Evolutionary conservation across 352 stramenopile species (phyloP).

Genomic region (Pythium rishiriense): DNA sequence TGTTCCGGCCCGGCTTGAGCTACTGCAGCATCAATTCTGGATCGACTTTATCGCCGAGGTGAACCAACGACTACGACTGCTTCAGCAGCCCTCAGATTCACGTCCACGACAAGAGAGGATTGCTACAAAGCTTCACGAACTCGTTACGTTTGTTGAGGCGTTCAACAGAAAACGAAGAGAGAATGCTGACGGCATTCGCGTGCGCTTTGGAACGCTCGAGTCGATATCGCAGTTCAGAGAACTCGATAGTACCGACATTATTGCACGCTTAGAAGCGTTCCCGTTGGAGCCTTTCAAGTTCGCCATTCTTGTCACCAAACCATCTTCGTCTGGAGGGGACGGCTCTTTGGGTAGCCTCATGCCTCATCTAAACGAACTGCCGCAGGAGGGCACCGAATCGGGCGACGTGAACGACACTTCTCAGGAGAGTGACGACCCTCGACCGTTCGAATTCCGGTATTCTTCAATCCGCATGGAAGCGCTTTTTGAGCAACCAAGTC

Average conservation of each 20-base stretch:
- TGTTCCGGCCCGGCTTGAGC: constrained; percentile 60
- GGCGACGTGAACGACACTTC: not conserved
- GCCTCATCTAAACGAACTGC: not conserved
- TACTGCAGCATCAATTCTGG: constrained; percentile 82
- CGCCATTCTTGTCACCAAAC: constrained; percentile 52
- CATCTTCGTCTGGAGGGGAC: not conserved
- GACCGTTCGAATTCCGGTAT: constrained; percentile 61
- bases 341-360: not conserved
- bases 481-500: constrained; percentile 45
- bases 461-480: constrained; percentile 80
- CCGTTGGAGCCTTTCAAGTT: constrained; percentile 62
- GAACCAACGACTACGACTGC: constrained; percentile 64
- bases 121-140: constrained; percentile 31
- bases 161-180: constrained; percentile 63
- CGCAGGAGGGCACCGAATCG: not conserved
- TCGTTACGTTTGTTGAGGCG: constrained; percentile 45
- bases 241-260: constrained; percentile 5
- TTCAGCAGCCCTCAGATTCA: constrained; percentile 58
- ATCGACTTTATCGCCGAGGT: constrained; percentile 79
- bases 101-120: constrained; percentile 35
- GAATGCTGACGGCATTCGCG: constrained; percentile 46
- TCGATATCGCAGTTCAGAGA: constrained; percentile 11
- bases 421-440: constrained; percentile 36
- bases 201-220: constrained; percentile 63
- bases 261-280: constrained; percentile 27